Base-by-base conservation (phyloP, 805 yeast species). In the Candida awuae region DNA sequence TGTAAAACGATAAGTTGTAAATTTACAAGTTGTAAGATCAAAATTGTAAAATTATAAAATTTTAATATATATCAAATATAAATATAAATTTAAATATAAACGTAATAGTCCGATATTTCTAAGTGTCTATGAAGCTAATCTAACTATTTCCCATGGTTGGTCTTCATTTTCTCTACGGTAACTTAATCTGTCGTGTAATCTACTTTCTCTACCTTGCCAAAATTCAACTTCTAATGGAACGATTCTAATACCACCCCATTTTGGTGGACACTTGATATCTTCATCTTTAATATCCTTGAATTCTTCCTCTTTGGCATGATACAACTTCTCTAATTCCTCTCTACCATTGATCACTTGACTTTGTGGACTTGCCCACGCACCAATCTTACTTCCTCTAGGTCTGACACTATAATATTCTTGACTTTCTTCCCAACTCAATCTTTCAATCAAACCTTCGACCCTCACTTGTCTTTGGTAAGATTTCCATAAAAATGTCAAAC, bases 301-400 rank as follows among this genome's bases (percentile, higher is more conserved):
- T 55, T 76, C 69, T 39, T 70, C 62, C 40, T 68, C 78, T 44
- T 64, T 70, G 20, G 65, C 55, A 9, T 59, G 54, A 37, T 75
- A 75, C 13, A 68, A 51, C 0, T 56, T 52, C 27, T 87, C 83
- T 44, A 90, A 72, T 49, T 75, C 83, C 13, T 73, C 73, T 46
- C 96, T 68, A 31, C 66, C 59, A 12, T 56, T 52, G 27, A 88
- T 67, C 3, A 66, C 69, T 38, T 72, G 68, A 25, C 88, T 76
- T 66, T 92, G 98, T 4, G 94, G 94, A 21, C 94, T 80, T 0
- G 97, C 83, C 95, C 96, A 88, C 0, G 98, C 98, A 22, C 98
- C 97, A 45, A 92, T 77, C 55, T 83, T 79, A 22, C 95, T 83
- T 6, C 94, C 97, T 42, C 95, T 70, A 28, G 98, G 98, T 55